A percentile compares a stretch with the other conserved stretches of the same genome.
phyloP scores from a whole-genome alignment of 352 stramenopile species.

The Phytophthora colocasiae region DNA sequence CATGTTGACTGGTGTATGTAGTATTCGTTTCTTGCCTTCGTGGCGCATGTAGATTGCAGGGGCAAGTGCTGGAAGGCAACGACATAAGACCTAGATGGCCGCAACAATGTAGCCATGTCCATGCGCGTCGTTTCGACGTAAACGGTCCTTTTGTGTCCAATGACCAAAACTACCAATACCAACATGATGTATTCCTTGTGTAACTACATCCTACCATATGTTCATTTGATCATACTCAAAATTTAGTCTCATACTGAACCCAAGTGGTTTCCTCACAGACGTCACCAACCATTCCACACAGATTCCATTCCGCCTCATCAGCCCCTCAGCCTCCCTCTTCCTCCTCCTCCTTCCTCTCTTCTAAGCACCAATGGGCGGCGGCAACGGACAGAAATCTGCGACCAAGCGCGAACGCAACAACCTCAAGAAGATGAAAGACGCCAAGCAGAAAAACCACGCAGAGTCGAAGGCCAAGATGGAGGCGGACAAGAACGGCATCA shows the following conservation, averaged over 20 bases:
- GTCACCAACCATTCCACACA: slow-evolving; percentile 13
- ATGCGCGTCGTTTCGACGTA: slow-evolving; percentile 28
- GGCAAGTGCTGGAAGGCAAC: slow-evolving; percentile 13
- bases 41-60: slow-evolving; percentile 8
- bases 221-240: not conserved
- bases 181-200: not conserved
- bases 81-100: slow-evolving; percentile 3
- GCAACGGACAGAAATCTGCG: slow-evolving; percentile 86
- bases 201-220: not conserved
- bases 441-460: slow-evolving; percentile 80
- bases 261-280: slow-evolving; percentile 3
- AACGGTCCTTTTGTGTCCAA: slow-evolving; percentile 11
- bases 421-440: slow-evolving; percentile 86
- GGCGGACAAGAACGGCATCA: slow-evolving; percentile 77
- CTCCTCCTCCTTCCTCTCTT: not conserved
- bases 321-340: not conserved
- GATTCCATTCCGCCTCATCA: slow-evolving; percentile 7
- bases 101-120: slow-evolving; percentile 30
- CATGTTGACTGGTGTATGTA: not conserved
- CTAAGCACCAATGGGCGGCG: slow-evolving; percentile 70
- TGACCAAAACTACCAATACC: not conserved
- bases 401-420: slow-evolving; percentile 87
- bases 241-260: not conserved
- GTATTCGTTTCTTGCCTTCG: not conserved
- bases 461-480: slow-evolving; percentile 86